Evolutionary conservation across 2,329 filamentous ascomycete species (phyloP), one percentile per base, ranked within the genome.

Genomic region (Fusarium armeniacum): DNA sequence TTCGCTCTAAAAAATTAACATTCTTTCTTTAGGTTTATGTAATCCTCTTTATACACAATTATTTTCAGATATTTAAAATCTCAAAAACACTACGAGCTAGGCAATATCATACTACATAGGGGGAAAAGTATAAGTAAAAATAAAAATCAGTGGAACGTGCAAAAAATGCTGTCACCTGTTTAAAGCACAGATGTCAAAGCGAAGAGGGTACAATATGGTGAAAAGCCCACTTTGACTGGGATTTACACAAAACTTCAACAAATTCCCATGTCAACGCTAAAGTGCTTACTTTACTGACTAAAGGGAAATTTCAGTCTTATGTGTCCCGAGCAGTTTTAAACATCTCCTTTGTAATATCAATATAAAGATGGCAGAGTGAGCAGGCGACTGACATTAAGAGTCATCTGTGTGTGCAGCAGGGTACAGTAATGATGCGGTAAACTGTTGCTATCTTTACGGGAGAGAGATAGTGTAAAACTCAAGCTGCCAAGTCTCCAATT

Each of bases 201-300:
- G 49, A 49, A 33, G 41, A 49, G 41, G 43, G 53, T 28, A 47
- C 30, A 26, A 30, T 20, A 46, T 30, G 41, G 52, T 55, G 32
- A 49, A 55, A 16, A 50, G 26, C 53, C 41, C 41, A 38, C 53
- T 38, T 49, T 49, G 41, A 50, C 24, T 32, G 20, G 53, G 44
- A 49, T 38, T 20, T 32, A 16, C 13, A 20, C 32, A 30, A 38
- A 49, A 38, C 53, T 49, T 26, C 43, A 41, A 38, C 26, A n/a
- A 50, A 41, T 41, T 35, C 49, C 24, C 18, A 52, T 36, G 35
- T 16, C 18, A 40, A n/a, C 6, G 8, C 35, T 18, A 16, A 8
- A 22, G 24, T 18, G 28, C 11, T 12, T 26, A 40, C 8, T 28
- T 18, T 15, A 13, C 26, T 46, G 40, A 26, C 24, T 44, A 26